These are phyloP conservation scores for Lepraria neglecta DNA, from an alignment of 495 filamentous ascomycete species.

Conservation along the genomic window DNA sequence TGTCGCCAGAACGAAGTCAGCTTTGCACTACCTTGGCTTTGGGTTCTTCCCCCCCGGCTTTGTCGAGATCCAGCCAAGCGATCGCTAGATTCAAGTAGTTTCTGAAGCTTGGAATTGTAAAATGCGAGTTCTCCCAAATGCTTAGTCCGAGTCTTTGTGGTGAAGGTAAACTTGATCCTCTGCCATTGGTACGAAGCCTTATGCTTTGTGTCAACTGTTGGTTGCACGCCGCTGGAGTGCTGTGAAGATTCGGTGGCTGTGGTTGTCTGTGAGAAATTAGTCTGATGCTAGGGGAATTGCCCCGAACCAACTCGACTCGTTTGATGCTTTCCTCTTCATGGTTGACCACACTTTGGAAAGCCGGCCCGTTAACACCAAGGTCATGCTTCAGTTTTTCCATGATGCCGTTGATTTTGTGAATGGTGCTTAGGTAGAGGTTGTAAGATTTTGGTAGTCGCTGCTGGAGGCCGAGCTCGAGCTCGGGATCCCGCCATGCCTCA, in stretches of 20 bases:
- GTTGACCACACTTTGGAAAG: background rate
- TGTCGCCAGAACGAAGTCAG: slow-evolving; percentile 30
- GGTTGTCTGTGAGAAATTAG: background rate
- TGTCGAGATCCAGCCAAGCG: slow-evolving; percentile 27
- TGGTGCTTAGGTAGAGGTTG: background rate
- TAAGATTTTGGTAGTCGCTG: background rate
- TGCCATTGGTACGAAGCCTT: slow-evolving; percentile 27
- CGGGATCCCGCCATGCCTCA: background rate
- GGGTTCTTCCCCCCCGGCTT: background rate
- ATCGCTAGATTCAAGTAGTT: slow-evolving; percentile 31
- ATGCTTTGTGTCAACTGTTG: background rate
- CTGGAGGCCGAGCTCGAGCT: background rate
- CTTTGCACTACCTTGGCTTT: background rate
- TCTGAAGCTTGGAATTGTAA: slow-evolving; percentile 33
- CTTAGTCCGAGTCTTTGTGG: slow-evolving; percentile 28
- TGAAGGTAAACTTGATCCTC: slow-evolving; percentile 33
- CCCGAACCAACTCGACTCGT: too few species aligned
- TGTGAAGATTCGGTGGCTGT: background rate
- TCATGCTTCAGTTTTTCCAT: slow-evolving; percentile 3
- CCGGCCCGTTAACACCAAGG: background rate
- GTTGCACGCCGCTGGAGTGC: background rate
- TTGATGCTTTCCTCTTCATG: background rate
- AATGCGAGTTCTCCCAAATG: slow-evolving; percentile 32
- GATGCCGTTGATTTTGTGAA: background rate
- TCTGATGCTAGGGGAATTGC: too few species aligned